These are phyloP conservation scores for Podochytrium sp. DNA, from an alignment of 192 early-diverging fungal species.

Conservation along the genomic window DNA sequence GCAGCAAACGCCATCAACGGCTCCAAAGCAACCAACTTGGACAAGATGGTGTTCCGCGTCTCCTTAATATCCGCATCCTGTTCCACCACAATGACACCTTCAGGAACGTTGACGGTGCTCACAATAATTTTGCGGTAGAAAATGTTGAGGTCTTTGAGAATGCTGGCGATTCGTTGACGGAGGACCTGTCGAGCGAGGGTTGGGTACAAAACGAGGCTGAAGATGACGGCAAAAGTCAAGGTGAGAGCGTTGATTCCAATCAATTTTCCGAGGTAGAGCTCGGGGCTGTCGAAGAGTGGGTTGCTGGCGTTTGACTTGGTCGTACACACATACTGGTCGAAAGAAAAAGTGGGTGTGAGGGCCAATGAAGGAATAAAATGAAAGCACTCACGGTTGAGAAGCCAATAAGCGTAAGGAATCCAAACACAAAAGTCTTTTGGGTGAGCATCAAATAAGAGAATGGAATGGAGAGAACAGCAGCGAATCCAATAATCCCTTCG, in stretches of 20 bases:
- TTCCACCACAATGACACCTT: background rate
- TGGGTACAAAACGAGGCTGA: constrained; percentile 36
- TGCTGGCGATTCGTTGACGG: background rate
- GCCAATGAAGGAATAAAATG: background rate
- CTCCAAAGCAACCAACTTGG: constrained; percentile 9
- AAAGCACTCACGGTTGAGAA: constrained; percentile 19
- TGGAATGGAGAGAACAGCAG: constrained; percentile 13
- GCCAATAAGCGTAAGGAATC: constrained; percentile 18
- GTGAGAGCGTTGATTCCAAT: constrained; percentile 2
- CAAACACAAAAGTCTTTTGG: background rate
- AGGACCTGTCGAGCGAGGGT: constrained; percentile 25
- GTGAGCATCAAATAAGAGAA: background rate
- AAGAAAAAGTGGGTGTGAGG: background rate
- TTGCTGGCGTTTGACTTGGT: constrained; percentile 17
- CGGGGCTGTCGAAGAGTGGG: constrained; percentile 6
- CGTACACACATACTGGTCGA: background rate
- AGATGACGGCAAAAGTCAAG: constrained; percentile 26
- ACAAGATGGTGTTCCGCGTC: constrained; percentile 12
- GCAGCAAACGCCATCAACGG: constrained; percentile 30
- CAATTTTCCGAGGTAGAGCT: constrained; percentile 9
- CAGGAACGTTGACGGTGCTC: constrained; percentile 11
- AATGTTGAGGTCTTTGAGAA: constrained; percentile 15
- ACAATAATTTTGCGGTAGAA: constrained; percentile 25
- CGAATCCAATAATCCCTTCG: constrained; percentile 8
- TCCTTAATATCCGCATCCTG: constrained; percentile 18